phyloP scores from a whole-genome alignment of 441 rosid genomes.

The Manihot esculenta region DNA sequence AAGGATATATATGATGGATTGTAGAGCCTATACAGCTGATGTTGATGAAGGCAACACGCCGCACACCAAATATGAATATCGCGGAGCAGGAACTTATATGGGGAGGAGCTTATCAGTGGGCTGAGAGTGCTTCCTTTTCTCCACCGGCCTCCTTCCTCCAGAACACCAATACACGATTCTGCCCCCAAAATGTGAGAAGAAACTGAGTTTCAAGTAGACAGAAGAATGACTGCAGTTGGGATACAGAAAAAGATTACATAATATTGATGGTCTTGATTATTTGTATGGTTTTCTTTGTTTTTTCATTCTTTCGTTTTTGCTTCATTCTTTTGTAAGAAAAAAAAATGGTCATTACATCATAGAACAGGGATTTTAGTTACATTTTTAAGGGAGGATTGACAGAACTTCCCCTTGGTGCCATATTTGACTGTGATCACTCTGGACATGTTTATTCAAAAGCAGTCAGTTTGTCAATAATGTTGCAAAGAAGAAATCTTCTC shows the following conservation, averaged over 20 bases:
- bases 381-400: slow-evolving; percentile 20
- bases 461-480: neutral
- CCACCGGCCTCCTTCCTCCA: slow-evolving; percentile 18
- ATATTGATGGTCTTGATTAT: slow-evolving; percentile 34
- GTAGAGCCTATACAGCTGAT: slow-evolving; percentile 25
- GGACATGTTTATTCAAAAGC: no score
- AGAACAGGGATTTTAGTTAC: slow-evolving; percentile 32
- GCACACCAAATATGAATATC: slow-evolving; percentile 7
- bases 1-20: slow-evolving; percentile 25
- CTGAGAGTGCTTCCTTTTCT: slow-evolving; percentile 17
- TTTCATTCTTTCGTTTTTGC: slow-evolving; percentile 21
- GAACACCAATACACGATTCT: slow-evolving; percentile 5
- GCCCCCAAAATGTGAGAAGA: slow-evolving; percentile 21
- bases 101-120: slow-evolving; percentile 14
- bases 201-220: slow-evolving; percentile 29
- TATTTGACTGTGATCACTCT: neutral
- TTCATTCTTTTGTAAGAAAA: slow-evolving; percentile 65
- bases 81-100: neutral
- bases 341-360: slow-evolving; percentile 25
- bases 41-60: slow-evolving; percentile 13
- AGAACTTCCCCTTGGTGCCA: neutral
- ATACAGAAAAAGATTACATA: slow-evolving; percentile 27
- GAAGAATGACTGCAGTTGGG: slow-evolving; percentile 32
- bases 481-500: slow-evolving; percentile 6
- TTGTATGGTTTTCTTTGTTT: slow-evolving; percentile 22